phyloP scores from a whole-genome alignment of 148 eudicot species.

The Vaccinium myrtillus region DNA sequence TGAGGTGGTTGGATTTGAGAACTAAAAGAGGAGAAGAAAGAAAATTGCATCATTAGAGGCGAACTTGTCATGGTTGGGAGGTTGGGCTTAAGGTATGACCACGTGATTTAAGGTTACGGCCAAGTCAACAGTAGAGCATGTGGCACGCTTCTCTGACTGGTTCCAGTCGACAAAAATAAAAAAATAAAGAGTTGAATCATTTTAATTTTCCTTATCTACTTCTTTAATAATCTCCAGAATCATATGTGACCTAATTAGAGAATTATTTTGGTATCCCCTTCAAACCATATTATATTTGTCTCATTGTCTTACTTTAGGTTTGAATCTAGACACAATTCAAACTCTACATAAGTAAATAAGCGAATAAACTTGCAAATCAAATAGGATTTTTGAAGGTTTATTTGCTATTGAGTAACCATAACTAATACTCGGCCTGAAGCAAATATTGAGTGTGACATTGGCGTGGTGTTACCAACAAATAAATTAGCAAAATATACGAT shows the following conservation, averaged over 20 bases:
- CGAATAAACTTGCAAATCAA: background rate
- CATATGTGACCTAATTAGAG: background rate
- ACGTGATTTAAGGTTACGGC: background rate
- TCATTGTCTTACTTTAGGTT: background rate
- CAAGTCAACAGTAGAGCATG: too few relatives aligned
- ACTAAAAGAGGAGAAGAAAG: background rate
- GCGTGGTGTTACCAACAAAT: background rate
- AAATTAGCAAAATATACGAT: background rate
- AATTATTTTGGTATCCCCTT: background rate
- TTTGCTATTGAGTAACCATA: too few relatives aligned
- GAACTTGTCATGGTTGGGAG: background rate
- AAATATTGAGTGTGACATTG: background rate
- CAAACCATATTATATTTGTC: background rate
- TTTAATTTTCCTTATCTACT: background rate
- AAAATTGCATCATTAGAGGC: background rate
- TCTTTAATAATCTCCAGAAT: background rate
- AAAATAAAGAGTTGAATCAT: background rate
- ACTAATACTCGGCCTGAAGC: background rate
- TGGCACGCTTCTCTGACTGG: too few relatives aligned
- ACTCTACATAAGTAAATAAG: background rate
- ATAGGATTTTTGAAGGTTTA: background rate
- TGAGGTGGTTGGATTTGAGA: background rate
- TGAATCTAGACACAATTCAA: background rate
- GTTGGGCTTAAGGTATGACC: background rate
- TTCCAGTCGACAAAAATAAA: background rate